Percentiles rank a stretch among this genome's conserved stretches.
These are phyloP conservation scores for Phyllostachys edulis DNA, from an alignment of 176 grass and related monocot species.

Conservation along the genomic window DNA sequence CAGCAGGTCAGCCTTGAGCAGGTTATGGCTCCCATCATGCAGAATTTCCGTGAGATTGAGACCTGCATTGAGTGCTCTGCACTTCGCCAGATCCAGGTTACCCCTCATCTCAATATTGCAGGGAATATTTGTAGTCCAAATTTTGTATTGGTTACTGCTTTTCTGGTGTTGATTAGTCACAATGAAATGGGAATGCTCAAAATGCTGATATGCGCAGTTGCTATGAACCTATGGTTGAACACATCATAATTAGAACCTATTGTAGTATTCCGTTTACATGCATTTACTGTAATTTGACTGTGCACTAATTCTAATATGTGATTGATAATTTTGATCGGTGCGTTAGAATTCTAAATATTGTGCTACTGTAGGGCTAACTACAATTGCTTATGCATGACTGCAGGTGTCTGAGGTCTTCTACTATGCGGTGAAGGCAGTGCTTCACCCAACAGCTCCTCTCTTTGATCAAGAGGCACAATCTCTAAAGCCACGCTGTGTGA, in stretches of 20 bases:
- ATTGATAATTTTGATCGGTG: not conserved
- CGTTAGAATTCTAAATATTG: not conserved
- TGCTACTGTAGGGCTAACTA: not conserved
- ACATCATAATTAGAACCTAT: not conserved
- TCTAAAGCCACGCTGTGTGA: conserved; percentile 87
- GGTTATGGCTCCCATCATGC: conserved; percentile 97
- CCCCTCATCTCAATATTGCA: not conserved
- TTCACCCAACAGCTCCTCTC: conserved; percentile 88
- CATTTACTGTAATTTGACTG: not conserved
- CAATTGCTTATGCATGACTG: not conserved
- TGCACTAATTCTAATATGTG: not conserved
- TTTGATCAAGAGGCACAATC: conserved; percentile 95
- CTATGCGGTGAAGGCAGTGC: conserved; percentile 93
- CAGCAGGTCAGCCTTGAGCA: conserved; percentile 87
- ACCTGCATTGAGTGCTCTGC: conserved; percentile 97
- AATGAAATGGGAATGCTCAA: not conserved
- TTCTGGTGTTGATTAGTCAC: not conserved
- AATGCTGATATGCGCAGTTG: not conserved
- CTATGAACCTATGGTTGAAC: not conserved
- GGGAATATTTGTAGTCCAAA: not conserved
- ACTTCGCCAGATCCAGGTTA: conserved; percentile 97
- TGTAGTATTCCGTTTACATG: not conserved
- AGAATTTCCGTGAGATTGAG: conserved; percentile 87
- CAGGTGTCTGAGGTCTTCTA: conserved; percentile 94
- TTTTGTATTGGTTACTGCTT: not conserved